phyloP scores from a whole-genome alignment of 371 early-diverging fungal species.

The Actinomortierella ambigua region DNA sequence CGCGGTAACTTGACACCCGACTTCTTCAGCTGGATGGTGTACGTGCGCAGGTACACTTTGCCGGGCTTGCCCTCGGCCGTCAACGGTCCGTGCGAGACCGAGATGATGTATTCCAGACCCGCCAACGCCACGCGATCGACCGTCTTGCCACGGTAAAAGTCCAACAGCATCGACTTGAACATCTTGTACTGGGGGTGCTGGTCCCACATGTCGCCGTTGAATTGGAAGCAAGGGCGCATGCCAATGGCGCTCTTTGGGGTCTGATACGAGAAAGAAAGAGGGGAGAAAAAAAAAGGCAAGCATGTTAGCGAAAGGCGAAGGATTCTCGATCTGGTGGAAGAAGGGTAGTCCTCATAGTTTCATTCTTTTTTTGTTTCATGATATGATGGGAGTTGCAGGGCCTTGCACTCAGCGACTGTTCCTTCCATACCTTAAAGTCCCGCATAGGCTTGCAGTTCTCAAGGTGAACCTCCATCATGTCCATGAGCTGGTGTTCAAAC shows the following conservation, averaged over 20 bases:
- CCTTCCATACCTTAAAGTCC: slow-evolving; percentile 67
- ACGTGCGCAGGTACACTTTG: slow-evolving; percentile 77
- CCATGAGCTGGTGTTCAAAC: slow-evolving; percentile 91
- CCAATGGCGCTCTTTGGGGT: slow-evolving; percentile 83
- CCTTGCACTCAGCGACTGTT: not conserved
- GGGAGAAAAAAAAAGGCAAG: not conserved
- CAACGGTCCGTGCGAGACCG: slow-evolving; percentile 77
- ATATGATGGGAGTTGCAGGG: no score
- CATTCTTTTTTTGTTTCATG: no score
- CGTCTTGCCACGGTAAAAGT: slow-evolving; percentile 89
- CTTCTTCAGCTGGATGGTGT: slow-evolving; percentile 85
- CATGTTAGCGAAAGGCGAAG: not conserved
- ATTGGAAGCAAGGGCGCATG: slow-evolving; percentile 87
- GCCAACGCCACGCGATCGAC: slow-evolving; percentile 76
- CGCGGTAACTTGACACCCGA: slow-evolving; percentile 84
- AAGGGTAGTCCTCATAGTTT: no score
- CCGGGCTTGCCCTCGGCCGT: slow-evolving; percentile 56
- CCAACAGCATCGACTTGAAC: slow-evolving; percentile 85
- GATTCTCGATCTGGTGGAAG: no score
- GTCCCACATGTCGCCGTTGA: slow-evolving; percentile 90
- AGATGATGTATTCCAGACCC: slow-evolving; percentile 91
- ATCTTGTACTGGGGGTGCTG: slow-evolving; percentile 67
- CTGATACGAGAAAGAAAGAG: slow-evolving; percentile 30
- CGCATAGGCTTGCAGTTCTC: slow-evolving; percentile 66
- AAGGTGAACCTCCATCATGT: slow-evolving; percentile 95